Evolutionary conservation across 306 rosid species (phyloP).

Genomic region (Hippophae rhamnoides): DNA sequence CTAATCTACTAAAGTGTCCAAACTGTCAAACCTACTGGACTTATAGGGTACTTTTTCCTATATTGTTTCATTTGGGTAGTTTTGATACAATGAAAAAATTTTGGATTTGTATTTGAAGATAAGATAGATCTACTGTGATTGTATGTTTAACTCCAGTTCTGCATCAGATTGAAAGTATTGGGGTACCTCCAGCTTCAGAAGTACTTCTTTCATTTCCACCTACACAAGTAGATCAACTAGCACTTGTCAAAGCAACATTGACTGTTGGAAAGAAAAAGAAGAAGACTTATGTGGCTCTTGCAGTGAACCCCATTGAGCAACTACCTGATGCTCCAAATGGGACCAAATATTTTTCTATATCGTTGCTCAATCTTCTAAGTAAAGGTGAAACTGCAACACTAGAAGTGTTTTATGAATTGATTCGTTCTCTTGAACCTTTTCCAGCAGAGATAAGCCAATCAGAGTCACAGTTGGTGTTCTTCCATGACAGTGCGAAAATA

Average conservation of each 20-base stretch:
- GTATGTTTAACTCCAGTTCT: conserved; percentile 20
- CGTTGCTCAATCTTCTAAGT: conserved; percentile 48
- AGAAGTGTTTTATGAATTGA: conserved; percentile 74
- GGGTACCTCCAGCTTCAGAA: conserved; percentile 65
- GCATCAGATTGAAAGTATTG: conserved; percentile 69
- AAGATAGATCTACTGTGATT: not conserved
- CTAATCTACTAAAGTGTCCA: no score
- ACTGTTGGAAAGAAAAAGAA: conserved; percentile 69
- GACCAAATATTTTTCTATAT: conserved; percentile 52
- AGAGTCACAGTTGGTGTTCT: conserved; percentile 86
- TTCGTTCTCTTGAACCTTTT: conserved; percentile 79
- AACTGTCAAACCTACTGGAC: no score
- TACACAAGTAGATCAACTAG: conserved; percentile 53
- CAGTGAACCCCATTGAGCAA: conserved; percentile 48
- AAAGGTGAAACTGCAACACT: conserved; percentile 59
- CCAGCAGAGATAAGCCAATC: conserved; percentile 87
- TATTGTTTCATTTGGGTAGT: no score
- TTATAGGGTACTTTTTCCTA: no score
- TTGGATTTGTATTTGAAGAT: no score
- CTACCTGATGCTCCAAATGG: conserved; percentile 77
- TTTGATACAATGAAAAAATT: no score
- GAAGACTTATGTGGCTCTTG: conserved; percentile 68
- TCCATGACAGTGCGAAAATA: conserved; percentile 71
- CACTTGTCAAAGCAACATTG: conserved; percentile 59
- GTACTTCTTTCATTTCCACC: conserved; percentile 79